Base-by-base conservation (phyloP, 495 filamentous ascomycete genomes). In the Pyronema domesticum region DNA sequence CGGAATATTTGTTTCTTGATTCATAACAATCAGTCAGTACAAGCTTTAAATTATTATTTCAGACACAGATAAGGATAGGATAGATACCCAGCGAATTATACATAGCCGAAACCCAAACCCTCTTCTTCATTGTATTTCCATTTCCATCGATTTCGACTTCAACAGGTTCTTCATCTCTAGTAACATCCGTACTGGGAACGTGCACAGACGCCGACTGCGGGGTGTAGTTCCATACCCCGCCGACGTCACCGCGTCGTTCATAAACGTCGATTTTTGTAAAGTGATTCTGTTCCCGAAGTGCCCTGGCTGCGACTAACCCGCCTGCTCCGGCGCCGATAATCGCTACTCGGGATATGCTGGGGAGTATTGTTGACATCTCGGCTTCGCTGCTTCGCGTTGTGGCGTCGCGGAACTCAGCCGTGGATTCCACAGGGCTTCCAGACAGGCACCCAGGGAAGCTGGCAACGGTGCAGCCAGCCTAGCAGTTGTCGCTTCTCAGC, bases 141-240 rank as follows among this genome's bases (percentile, higher is more conserved):
- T 42, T 6, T 3, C 3, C 50, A 42, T 37, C 1, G n/a, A n/a
- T n/a, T n/a, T n/a, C n/a, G n/a, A n/a, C n/a, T 6, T 53, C 50
- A 10, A 54, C 33, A 6, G 53, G 48, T 9, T 39, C 33, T 33
- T 59, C 60, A 6, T 44, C 11, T 30, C 57, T 57, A 35, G 51
- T 30, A 0, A 72, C 68, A 50, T 68, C 57, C 9, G 63, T 70
- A 15, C 64, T 63, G 13, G 71, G 70, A 33, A 73, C 51, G 7
- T 18, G 42, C 37, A 42, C 36, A 17, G 51, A 46, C 14, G 56
- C 55, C 7, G 55, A 55, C 46, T 65, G 58, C 1, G 70, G 68
- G 42, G 73, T 79, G 62, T 81, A 84, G 59, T 91, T 81, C 89
- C 89, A 96, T 5, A 85, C 76, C 4, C 89, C 89, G 50, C 86